Conservation (phyloP, 345 rosid species). For the Ceriops zippeliana region DNA sequence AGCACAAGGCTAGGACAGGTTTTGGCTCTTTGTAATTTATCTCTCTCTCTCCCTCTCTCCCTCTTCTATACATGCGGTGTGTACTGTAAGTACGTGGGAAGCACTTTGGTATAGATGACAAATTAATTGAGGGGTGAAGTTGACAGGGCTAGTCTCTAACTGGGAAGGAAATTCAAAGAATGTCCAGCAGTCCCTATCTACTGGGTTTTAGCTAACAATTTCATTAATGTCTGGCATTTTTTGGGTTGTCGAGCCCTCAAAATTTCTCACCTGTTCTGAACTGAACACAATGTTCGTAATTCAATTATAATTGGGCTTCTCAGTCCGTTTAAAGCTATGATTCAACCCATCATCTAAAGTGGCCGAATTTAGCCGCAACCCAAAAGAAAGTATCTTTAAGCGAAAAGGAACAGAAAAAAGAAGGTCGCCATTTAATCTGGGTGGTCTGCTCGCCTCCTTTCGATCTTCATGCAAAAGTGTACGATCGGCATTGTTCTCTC, state of each 20-base stretch:
- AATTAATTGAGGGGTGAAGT: neutral
- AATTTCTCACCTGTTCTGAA: too few species aligned
- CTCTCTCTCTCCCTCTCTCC: too few species aligned
- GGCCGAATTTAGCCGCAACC: too few species aligned
- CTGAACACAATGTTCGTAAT: too few species aligned
- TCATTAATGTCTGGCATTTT: slow-evolving; percentile 38
- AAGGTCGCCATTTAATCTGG: too few species aligned
- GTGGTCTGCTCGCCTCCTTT: too few species aligned
- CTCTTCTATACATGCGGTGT: neutral
- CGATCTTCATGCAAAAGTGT: too few species aligned
- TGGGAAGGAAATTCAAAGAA: slow-evolving; percentile 24
- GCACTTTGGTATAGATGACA: slow-evolving; percentile 12
- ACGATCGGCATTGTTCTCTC: too few species aligned
- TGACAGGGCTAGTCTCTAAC: neutral
- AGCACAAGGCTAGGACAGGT: neutral
- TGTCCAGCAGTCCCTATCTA: slow-evolving; percentile 17
- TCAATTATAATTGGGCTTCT: neutral
- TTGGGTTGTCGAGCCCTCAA: slow-evolving; percentile 33
- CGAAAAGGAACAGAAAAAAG: too few species aligned
- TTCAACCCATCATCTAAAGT: too few species aligned
- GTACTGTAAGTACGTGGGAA: slow-evolving; percentile 1
- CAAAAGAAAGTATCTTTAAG: too few species aligned
- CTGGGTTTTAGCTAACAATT: neutral
- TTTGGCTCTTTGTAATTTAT: neutral
- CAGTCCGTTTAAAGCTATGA: too few species aligned